phyloP scores from a whole-genome alignment of 768 basidiomycete genomes.

The Rhodotorula taiwanensis region DNA sequence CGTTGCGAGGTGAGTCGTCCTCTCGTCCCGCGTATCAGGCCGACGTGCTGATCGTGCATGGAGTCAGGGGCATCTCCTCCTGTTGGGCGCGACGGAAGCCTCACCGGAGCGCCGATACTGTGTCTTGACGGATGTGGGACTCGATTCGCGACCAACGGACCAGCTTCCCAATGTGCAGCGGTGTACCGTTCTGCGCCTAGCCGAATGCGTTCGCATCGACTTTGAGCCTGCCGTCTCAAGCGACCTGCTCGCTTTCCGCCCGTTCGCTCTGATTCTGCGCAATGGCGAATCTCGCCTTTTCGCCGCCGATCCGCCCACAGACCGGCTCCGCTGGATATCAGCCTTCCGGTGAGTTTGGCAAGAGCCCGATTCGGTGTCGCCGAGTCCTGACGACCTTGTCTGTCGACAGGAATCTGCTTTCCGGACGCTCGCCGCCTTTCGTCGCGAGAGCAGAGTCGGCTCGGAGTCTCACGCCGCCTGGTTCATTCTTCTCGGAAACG shows the following conservation, averaged over 20 bases:
- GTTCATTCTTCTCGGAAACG: constrained; percentile 5
- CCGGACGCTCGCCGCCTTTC: too few relatives aligned
- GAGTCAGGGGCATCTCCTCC: constrained; percentile 19
- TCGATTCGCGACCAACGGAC: constrained; percentile 30
- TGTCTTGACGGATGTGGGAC: constrained; percentile 16
- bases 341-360: constrained; percentile 24
- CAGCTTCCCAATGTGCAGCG: not conserved
- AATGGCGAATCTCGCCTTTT: constrained; percentile 4
- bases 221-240: not conserved
- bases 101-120: not conserved
- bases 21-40: too few relatives aligned
- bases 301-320: not conserved
- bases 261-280: constrained; percentile 11
- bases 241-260: not conserved
- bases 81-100: not conserved
- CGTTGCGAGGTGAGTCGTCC: too few relatives aligned
- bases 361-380: too few relatives aligned
- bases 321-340: constrained; percentile 13
- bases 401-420: too few relatives aligned
- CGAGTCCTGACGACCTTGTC: too few relatives aligned
- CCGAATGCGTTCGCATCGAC: constrained; percentile 4
- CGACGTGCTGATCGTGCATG: too few relatives aligned
- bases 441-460: not conserved
- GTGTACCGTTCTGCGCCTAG: not conserved
- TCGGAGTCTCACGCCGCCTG: constrained; percentile 1